A percentile compares a stretch with the other conserved stretches of the same genome.
phyloP scores from a whole-genome alignment of 2,329 filamentous ascomycete species.

The Cladosporium sp. region DNA sequence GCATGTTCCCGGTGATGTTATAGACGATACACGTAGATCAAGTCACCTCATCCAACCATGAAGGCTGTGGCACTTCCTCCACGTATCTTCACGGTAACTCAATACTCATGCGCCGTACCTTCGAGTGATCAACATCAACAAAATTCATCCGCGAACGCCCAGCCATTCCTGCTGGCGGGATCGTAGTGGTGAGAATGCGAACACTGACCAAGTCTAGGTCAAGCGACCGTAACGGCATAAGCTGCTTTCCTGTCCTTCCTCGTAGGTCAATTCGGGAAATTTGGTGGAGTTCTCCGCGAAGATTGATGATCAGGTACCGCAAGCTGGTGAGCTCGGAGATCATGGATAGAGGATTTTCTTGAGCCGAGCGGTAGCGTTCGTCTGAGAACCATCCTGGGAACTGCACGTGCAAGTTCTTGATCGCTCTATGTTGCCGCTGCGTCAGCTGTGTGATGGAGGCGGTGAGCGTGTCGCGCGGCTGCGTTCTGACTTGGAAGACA shows the following conservation, averaged over 20 bases:
- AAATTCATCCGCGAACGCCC: neutral
- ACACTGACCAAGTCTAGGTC: neutral
- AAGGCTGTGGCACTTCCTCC: too few species aligned
- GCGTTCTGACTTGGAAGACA: neutral
- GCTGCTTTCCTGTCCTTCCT: neutral
- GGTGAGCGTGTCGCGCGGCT: neutral
- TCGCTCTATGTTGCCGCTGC: neutral
- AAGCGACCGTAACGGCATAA: neutral
- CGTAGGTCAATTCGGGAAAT: neutral
- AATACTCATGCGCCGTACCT: too few species aligned
- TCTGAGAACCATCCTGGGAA: neutral
- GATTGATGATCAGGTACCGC: neutral
- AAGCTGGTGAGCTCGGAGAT: neutral
- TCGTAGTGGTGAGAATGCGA: neutral
- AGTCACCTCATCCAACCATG: too few species aligned
- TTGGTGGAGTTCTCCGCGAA: neutral
- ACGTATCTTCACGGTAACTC: too few species aligned
- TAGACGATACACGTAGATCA: too few species aligned
- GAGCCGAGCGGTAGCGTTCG: neutral
- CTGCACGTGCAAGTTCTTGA: neutral
- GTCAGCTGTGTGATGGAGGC: neutral
- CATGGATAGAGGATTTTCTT: neutral
- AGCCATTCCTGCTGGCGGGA: neutral
- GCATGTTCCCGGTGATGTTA: too few species aligned
- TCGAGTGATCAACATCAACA: neutral